Evolutionary conservation across 495 filamentous ascomycete genomes (phyloP).

Genomic region (Hypoxylon rickii): DNA sequence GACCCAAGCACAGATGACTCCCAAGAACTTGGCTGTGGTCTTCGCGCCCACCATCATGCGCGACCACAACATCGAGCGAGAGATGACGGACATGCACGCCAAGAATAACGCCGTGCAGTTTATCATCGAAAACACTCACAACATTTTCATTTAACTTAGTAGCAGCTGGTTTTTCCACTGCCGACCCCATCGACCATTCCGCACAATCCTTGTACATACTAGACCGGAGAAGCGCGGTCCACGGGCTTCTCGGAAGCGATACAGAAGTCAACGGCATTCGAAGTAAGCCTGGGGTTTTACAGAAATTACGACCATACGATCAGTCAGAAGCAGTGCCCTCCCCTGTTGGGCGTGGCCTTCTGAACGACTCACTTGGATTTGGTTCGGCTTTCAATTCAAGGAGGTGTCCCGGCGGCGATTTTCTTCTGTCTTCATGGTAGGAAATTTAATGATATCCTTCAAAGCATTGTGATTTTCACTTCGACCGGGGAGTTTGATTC

Average conservation of each 20-base stretch:
- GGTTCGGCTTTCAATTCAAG: constrained; percentile 27
- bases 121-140: constrained; percentile 81
- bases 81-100: constrained; percentile 93
- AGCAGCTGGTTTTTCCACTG: neutral
- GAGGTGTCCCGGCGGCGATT: constrained; percentile 33
- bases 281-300: constrained; percentile 17
- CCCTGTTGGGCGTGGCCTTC: constrained; percentile 5
- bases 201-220: constrained; percentile 33
- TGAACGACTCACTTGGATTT: constrained; percentile 25
- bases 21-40: constrained; percentile 92
- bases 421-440: constrained; percentile 38
- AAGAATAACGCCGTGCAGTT: constrained; percentile 92
- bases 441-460: constrained; percentile 44
- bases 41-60: constrained; percentile 98
- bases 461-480: constrained; percentile 32
- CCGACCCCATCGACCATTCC: constrained; percentile 1
- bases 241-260: constrained; percentile 1
- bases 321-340: constrained; percentile 1
- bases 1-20: constrained; percentile 71
- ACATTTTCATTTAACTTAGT: constrained; percentile 64
- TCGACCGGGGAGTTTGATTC: neutral
- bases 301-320: constrained; percentile 25
- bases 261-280: constrained; percentile 16
- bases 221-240: constrained; percentile 2
- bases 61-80: constrained; percentile 81